Base-by-base conservation (phyloP, 768 basidiomycete genomes). In the Thelephora aurantiotincta region DNA sequence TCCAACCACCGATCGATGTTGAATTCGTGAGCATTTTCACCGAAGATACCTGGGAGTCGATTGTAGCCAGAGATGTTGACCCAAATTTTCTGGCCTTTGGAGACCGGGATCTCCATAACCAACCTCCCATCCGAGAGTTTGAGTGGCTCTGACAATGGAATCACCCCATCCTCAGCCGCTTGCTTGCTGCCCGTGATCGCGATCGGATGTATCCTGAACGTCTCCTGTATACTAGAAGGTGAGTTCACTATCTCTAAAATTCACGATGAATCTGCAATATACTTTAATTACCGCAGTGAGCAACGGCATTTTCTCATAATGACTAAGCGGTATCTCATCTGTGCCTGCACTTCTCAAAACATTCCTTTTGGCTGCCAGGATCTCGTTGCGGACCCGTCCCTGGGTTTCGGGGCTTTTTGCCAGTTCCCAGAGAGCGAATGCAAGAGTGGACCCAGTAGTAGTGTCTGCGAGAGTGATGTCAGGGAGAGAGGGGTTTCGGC, bases 221-320 rank as follows among this genome's bases (percentile, higher is more conserved):
- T 48, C 47, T 63, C 60, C 58, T 57, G 44, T 22, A 37, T 11
- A 19, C 74, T 66, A 6, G 14, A 43, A 19, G 16, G 11, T 46
- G 22, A 11, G n/a, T n/a, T n/a, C n/a, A n/a, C n/a, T n/a, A n/a
- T n/a, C n/a, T n/a, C n/a, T n/a, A n/a, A n/a, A n/a, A n/a, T n/a
- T 19, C 3, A 37, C 19, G 5, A 16, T 1, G n/a, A 5, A 12
- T 30, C n/a, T 7, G 35, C 3, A 16, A 49, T 49, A 11, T 14
- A 62, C 65, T 58, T 67, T 66, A 44, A 66, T 53, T 1, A 52
- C 53, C 5, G 66, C 64, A 26, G 58, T 55, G 14, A 56, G 48
- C 38, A 56, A 58, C 5, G 55, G 16, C n/a, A n/a, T n/a, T n/a
- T n/a, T n/a, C n/a, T n/a, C n/a, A n/a, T n/a, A n/a, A n/a, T n/a